Percentiles rank a stretch among this genome's conserved stretches.
Evolutionary conservation across 257 asterid species (phyloP).

Genomic region (Ilex asprella): DNA sequence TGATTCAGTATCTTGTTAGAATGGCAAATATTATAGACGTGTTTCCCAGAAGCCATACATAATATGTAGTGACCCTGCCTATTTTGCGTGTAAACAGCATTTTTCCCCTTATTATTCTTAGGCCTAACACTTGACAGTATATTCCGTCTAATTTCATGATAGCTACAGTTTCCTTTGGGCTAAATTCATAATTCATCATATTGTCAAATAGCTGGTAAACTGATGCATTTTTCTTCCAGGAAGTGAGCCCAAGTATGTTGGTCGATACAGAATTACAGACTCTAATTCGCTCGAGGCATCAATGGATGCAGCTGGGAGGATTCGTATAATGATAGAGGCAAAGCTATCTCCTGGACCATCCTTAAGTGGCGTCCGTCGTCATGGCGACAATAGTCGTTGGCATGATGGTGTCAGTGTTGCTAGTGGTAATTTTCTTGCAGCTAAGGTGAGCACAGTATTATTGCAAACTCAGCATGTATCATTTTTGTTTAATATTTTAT

Average conservation of each 20-base stretch:
- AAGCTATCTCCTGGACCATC: conserved; percentile 96
- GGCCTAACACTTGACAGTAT: too few relatives aligned
- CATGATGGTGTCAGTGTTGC: conserved; percentile 76
- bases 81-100: too few relatives aligned
- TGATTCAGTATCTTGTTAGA: too few relatives aligned
- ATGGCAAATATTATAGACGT: too few relatives aligned
- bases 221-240: conserved; percentile 34
- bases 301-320: conserved; percentile 82
- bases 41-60: too few relatives aligned
- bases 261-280: conserved; percentile 92
- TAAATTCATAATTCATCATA: not conserved
- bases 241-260: conserved; percentile 72
- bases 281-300: conserved; percentile 83
- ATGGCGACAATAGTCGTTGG: conserved; percentile 78
- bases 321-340: conserved; percentile 71
- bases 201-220: not conserved
- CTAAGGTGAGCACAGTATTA: conserved; percentile 48
- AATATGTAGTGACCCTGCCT: too few relatives aligned
- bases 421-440: conserved; percentile 84
- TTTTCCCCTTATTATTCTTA: too few relatives aligned
- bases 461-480: not conserved
- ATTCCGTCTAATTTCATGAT: too few relatives aligned
- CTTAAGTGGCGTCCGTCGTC: conserved; percentile 72
- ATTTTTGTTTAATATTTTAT: conserved; percentile 1
- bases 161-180: not conserved